phyloP scores from a whole-genome alignment of 202 grass and related monocot species.

The Panicum hallii region DNA sequence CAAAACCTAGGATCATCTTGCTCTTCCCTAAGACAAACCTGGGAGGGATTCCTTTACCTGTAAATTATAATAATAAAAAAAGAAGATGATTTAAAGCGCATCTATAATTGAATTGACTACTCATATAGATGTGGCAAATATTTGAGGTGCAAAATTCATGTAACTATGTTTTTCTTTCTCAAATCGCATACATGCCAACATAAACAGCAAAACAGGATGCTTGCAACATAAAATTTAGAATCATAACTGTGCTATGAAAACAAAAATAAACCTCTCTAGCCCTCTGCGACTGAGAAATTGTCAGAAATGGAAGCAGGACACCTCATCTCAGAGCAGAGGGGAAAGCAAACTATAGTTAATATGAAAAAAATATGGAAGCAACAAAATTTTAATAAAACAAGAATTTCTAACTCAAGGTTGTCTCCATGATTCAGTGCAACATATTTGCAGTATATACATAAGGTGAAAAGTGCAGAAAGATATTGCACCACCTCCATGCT shows the following conservation, averaged over 20 bases:
- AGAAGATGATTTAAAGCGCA: constrained; percentile 30
- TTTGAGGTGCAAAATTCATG: constrained; percentile 12
- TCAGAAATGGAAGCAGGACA: neutral
- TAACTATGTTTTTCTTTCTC: neutral
- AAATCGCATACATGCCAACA: neutral
- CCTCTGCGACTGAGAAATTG: neutral
- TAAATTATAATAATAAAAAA: constrained; percentile 44
- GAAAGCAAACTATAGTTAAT: neutral
- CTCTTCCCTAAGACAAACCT: constrained; percentile 94
- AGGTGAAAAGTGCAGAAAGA: constrained; percentile 24
- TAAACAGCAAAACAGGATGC: neutral
- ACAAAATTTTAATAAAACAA: constrained; percentile 8
- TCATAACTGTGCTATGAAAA: neutral
- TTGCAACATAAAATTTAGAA: constrained; percentile 18
- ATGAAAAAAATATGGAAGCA: constrained; percentile 9
- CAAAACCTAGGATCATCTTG: constrained; percentile 96
- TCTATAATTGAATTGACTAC: neutral
- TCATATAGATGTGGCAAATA: constrained; percentile 35
- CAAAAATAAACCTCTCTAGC: neutral
- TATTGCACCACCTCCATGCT: constrained; percentile 73
- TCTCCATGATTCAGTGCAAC: constrained; percentile 3
- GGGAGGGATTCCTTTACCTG: constrained; percentile 85
- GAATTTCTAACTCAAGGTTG: neutral
- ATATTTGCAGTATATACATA: constrained; percentile 13
- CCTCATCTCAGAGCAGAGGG: constrained; percentile 9